Conservation (phyloP, 805 yeast genomes). For the Torulaspora quercuum region DNA sequence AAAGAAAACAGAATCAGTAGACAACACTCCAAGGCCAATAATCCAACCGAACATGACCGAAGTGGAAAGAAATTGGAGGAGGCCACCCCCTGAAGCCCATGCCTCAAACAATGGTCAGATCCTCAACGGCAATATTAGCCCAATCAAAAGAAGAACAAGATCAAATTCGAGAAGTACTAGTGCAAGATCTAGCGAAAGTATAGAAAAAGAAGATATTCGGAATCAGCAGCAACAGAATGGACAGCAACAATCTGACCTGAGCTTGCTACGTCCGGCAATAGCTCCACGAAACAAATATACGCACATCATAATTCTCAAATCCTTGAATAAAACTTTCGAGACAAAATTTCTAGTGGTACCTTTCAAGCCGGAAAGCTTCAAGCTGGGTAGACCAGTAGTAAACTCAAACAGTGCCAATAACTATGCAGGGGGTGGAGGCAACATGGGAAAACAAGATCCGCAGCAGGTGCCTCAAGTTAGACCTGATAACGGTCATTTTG, state of each 20-base stretch:
- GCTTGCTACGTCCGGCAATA: conserved; percentile 9
- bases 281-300: conserved; percentile 36
- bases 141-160: conserved; percentile 23
- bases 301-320: conserved; percentile 65
- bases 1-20: too few species aligned
- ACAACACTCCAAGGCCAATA: too few species aligned
- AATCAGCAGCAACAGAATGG: conserved; percentile 9
- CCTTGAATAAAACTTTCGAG: conserved; percentile 80
- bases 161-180: conserved; percentile 33
- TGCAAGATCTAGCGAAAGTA: conserved; percentile 12
- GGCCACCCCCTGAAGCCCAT: conserved; percentile 16
- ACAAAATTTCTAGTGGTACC: conserved; percentile 79
- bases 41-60: conserved; percentile 18
- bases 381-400: conserved; percentile 84
- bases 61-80: conserved; percentile 20
- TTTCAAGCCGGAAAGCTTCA: conserved; percentile 72
- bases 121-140: conserved; percentile 6
- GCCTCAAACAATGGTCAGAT: conserved; percentile 10
- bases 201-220: conserved; percentile 5
- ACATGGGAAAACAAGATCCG: conserved; percentile 36
- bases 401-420: conserved; percentile 15
- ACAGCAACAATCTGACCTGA: conserved; percentile 7
- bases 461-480: conserved; percentile 40
- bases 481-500: conserved; percentile 86
- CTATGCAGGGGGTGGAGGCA: conserved; percentile 12